Percentiles rank a stretch among this genome's conserved stretches.
Conservation (phyloP, 2,329 filamentous ascomycete species). For the Rhinocladiella similis region DNA sequence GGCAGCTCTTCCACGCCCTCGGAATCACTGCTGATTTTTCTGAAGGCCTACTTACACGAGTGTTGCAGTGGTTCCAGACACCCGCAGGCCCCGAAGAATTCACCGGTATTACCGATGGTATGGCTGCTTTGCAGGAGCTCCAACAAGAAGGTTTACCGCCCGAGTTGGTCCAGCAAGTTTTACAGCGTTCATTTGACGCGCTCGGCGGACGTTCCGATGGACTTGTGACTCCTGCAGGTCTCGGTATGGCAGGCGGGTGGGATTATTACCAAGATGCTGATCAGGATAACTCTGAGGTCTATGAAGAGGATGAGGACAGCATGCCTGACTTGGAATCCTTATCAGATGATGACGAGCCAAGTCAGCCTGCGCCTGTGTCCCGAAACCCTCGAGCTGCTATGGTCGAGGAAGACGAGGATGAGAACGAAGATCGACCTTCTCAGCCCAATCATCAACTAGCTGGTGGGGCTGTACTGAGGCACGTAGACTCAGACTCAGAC, state of each 20-base stretch:
- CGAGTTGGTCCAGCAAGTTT: constrained; percentile 23
- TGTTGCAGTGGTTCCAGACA: constrained; percentile 27
- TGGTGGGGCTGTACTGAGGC: constrained; percentile 17
- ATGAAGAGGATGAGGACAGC: constrained; percentile 18
- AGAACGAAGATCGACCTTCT: constrained; percentile 8
- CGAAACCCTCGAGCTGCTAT: constrained; percentile 23
- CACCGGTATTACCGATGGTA: constrained; percentile 19
- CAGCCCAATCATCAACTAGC: background rate
- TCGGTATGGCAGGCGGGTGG: constrained; percentile 26
- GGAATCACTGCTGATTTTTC: constrained; percentile 18
- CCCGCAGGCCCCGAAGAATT: constrained; percentile 14
- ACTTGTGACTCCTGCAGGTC: constrained; percentile 16
- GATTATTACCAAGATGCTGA: constrained; percentile 27
- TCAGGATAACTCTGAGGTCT: constrained; percentile 8
- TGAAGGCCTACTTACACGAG: constrained; percentile 20
- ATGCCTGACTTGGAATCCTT: constrained; percentile 27
- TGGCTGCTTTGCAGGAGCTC: constrained; percentile 22
- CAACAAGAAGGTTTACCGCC: constrained; percentile 23
- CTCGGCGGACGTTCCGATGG: constrained; percentile 10
- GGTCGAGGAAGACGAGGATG: constrained; percentile 27
- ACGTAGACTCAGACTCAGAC: constrained; percentile 25
- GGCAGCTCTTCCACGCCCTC: constrained; percentile 24
- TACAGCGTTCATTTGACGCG: constrained; percentile 24
- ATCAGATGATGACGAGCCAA: constrained; percentile 1
- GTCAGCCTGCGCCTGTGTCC: background rate